Evolutionary conservation across 192 early-diverging fungal genomes (phyloP).

Genomic region (Fimicolochytrium jonesii): DNA sequence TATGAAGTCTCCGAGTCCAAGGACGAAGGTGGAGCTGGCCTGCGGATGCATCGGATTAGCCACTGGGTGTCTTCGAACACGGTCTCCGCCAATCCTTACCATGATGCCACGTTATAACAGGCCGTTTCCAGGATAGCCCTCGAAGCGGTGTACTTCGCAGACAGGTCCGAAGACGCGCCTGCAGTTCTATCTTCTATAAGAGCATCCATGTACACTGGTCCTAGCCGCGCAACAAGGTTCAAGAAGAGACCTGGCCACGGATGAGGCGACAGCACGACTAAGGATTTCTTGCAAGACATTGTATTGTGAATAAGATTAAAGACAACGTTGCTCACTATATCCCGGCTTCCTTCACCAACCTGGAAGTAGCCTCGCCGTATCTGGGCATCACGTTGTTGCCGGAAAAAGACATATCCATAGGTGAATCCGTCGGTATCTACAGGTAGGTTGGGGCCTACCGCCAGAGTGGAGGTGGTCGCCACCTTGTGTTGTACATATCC

Average conservation of each 20-base stretch:
- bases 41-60: too few species aligned
- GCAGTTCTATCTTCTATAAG: slow-evolving; percentile 29
- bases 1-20: slow-evolving; percentile 31
- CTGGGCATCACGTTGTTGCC: slow-evolving; percentile 80
- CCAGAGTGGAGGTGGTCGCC: too few species aligned
- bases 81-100: slow-evolving; percentile 40
- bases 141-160: neutral
- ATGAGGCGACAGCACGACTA: slow-evolving; percentile 83
- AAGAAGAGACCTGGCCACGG: slow-evolving; percentile 86
- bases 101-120: slow-evolving; percentile 71
- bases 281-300: slow-evolving; percentile 56
- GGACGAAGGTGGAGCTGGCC: slow-evolving; percentile 43
- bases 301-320: too few species aligned
- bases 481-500: too few species aligned
- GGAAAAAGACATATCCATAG: slow-evolving; percentile 93
- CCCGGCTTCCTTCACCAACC: too few species aligned
- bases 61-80: neutral
- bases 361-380: slow-evolving; percentile 91
- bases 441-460: too few species aligned
- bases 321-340: too few species aligned
- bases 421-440: slow-evolving; percentile 50
- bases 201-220: slow-evolving; percentile 77
- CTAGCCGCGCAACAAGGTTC: slow-evolving; percentile 65
- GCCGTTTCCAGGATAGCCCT: slow-evolving; percentile 62
- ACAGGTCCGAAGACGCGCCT: slow-evolving; percentile 5